Base-by-base conservation (phyloP, 441 rosid species). In the Macaranga tanarius region DNA sequence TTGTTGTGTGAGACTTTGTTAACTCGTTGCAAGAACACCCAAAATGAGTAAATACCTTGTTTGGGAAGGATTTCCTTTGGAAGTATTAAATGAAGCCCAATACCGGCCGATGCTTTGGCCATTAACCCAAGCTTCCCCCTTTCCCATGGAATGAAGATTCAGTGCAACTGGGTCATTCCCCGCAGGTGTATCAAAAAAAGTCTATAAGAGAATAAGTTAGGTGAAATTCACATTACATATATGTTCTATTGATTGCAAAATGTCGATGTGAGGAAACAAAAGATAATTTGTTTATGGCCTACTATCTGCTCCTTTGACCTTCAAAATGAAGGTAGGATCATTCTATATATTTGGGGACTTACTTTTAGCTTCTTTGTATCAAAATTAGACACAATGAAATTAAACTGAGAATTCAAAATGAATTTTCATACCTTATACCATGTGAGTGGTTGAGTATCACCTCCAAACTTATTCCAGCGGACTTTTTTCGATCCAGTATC, bases 101-200 rank as follows among this genome's bases (percentile, higher is more conserved):
- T 86, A 89, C 60, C 96, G 86, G 74, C 94, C 94, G 51, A 92
- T 92, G 80, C 93, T 88, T 72, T 80, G 81, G 48, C 93, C 90
- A 20, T 91, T 89, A 68, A 91, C 85, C 92, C 92, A 91, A 68
- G 83, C 88, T 83, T 91, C 90, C 4, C 95, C 95, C 80, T 91
- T 89, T 80, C 95, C 90, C 93, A 91, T 87, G 62, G 90, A 78
- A 54, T 74, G 77, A 70, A 88, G 87, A 84, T 91, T 84, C 76
- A 91, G 54, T 50, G 88, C 90, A 23, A 90, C 70, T 15, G 93
- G 89, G 78, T 87, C 89, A 60, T 71, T 73, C 74, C 92, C 88
- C 17, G 79, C 57, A 7, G 96, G 94, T 47, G 87, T 86, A 58
- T 87, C 77, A 65, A 90, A 90, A 34, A 62, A 22, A 7, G 88